These are phyloP conservation scores for Penicillium mononematosum DNA, from an alignment of 495 filamentous ascomycete genomes.

Conservation along the genomic window DNA sequence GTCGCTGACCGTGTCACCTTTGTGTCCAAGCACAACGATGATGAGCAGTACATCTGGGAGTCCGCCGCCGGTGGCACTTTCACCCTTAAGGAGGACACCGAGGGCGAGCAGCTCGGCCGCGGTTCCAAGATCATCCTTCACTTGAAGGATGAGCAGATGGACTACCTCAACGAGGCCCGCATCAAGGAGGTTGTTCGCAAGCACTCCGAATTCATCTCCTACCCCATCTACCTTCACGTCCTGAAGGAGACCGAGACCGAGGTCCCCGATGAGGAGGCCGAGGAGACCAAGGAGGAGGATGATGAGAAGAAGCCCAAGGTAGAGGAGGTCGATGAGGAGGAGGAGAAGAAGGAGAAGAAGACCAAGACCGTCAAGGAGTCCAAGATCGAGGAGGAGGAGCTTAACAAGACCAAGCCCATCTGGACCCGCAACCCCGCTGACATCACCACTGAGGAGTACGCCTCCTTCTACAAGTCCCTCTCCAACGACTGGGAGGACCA, in stretches of 20 bases:
- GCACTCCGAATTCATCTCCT: constrained; percentile 99
- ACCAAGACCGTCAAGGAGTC: constrained; percentile 99
- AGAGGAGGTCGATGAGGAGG: constrained; percentile 73
- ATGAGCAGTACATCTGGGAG: constrained; percentile 99
- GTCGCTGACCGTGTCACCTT: constrained; percentile 96
- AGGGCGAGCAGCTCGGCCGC: constrained; percentile 85
- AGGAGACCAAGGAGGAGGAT: constrained; percentile 71
- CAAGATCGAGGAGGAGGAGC: constrained; percentile 97
- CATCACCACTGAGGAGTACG: constrained; percentile 96
- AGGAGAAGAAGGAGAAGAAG: constrained; percentile 82
- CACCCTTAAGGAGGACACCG: constrained; percentile 86
- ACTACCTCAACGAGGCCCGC: constrained; percentile 98
- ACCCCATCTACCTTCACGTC: constrained; percentile 99
- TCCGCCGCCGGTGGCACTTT: constrained; percentile 96
- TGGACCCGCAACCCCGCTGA: constrained; percentile 98
- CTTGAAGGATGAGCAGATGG: constrained; percentile 97
- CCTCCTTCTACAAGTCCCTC: constrained; percentile 98
- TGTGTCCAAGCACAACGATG: constrained; percentile 97
- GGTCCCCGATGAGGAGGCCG: constrained; percentile 94
- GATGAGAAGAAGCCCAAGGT: constrained; percentile 84
- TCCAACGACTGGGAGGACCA: constrained; percentile 99
- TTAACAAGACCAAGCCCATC: constrained; percentile 99
- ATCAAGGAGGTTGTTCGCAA: constrained; percentile 99
- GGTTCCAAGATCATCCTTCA: constrained; percentile 97
- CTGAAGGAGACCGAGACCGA: constrained; percentile 98